Conservation (phyloP, 2,329 filamentous ascomycete species). For the Penicillium sp. region DNA sequence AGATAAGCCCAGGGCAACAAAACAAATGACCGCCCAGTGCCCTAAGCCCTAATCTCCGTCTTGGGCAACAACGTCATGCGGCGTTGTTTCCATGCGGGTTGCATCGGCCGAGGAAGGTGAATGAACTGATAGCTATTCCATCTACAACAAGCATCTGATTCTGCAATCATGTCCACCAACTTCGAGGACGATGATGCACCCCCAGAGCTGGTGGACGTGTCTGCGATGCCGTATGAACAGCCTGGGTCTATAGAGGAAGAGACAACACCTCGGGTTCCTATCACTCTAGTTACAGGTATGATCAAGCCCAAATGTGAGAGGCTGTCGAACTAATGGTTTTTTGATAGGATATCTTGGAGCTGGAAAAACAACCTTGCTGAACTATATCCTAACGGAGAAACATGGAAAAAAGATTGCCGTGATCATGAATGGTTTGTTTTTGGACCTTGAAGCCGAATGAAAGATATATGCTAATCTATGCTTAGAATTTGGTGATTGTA, state of each 20-base stretch:
- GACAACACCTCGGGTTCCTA: constrained; percentile 52
- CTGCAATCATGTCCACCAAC: constrained; percentile 26
- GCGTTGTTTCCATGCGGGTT: constrained; percentile 12
- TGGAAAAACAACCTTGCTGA: constrained; percentile 92
- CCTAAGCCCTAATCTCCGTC: constrained; percentile 43
- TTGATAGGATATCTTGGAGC: constrained; percentile 84
- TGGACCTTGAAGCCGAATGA: neutral
- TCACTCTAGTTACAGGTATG: constrained; percentile 58
- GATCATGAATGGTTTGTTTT: constrained; percentile 79
- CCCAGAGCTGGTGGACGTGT: constrained; percentile 52
- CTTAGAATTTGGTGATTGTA: constrained; percentile 80
- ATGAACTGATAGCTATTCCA: neutral
- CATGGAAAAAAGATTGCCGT: constrained; percentile 99
- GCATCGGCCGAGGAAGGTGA: neutral
- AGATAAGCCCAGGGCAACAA: constrained; percentile 27
- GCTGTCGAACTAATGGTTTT: constrained; percentile 9
- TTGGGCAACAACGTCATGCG: constrained; percentile 34
- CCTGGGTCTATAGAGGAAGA: constrained; percentile 30
- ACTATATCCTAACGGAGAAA: constrained; percentile 92
- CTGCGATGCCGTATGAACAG: constrained; percentile 37
- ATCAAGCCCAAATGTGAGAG: neutral
- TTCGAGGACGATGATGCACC: constrained; percentile 53
- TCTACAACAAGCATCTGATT: constrained; percentile 1
- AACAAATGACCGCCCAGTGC: constrained; percentile 37
- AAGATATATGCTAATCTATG: constrained; percentile 28